phyloP scores from a whole-genome alignment of 2,329 filamentous ascomycete genomes.

The Microcyclospora pomicola region DNA sequence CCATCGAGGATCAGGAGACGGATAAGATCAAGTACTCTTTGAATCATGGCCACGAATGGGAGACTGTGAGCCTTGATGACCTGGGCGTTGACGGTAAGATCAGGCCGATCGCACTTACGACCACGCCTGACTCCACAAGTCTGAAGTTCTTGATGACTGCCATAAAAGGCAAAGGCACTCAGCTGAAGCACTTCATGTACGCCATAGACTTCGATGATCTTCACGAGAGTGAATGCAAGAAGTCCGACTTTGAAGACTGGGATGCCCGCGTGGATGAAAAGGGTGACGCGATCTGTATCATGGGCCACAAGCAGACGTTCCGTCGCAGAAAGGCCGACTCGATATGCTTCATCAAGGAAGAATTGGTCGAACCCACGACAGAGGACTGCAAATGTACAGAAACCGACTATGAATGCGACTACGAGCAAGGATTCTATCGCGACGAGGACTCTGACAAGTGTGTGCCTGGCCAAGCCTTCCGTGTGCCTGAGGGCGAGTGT shows the following conservation, averaged over 20 bases:
- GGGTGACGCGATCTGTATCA: constrained; percentile 72
- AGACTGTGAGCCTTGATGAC: constrained; percentile 50
- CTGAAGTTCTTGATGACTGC: constrained; percentile 77
- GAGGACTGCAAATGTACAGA: constrained; percentile 70
- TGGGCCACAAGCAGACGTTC: constrained; percentile 90
- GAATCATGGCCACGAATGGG: constrained; percentile 79
- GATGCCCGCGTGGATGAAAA: constrained; percentile 68
- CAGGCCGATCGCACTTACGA: constrained; percentile 61
- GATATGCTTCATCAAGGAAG: constrained; percentile 75
- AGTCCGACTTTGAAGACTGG: constrained; percentile 75
- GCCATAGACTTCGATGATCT: constrained; percentile 73
- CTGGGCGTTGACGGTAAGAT: constrained; percentile 57
- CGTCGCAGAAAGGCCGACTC: constrained; percentile 71
- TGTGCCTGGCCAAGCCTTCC: constrained; percentile 46
- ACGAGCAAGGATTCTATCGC: constrained; percentile 35
- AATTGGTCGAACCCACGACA: constrained; percentile 60
- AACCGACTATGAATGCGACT: constrained; percentile 90
- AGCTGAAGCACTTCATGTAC: constrained; percentile 44
- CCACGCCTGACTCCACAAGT: constrained; percentile 82
- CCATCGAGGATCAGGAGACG: constrained; percentile 57
- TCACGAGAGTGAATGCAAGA: constrained; percentile 64
- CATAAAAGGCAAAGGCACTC: constrained; percentile 37
- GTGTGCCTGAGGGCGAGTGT: constrained; percentile 59
- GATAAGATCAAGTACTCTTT: constrained; percentile 63
- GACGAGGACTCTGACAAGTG: constrained; percentile 56